These are phyloP conservation scores for Zymoseptoria pseudotritici DNA, from an alignment of 2,329 filamentous ascomycete species.

Conservation along the genomic window DNA sequence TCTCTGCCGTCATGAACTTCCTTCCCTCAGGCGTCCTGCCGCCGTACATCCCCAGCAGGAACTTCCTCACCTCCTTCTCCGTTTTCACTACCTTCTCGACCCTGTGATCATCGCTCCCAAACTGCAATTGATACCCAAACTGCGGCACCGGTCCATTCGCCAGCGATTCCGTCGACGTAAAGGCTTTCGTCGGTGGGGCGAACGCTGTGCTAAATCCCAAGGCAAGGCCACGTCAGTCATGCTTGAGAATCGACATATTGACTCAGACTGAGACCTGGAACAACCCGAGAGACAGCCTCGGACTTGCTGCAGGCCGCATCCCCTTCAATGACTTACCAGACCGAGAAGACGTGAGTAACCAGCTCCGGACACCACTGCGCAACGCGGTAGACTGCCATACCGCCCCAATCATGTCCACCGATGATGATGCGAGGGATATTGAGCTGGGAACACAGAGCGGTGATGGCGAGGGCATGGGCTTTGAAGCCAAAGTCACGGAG, in stretches of 20 bases:
- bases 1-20: conserved; percentile 49
- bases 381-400: conserved; percentile 65
- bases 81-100: conserved; percentile 49
- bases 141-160: conserved; percentile 54
- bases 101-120: conserved; percentile 39
- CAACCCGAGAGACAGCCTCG: no score
- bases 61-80: conserved; percentile 56
- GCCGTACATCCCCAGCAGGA: conserved; percentile 66
- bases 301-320: conserved; percentile 25
- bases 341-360: conserved; percentile 65
- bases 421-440: conserved; percentile 59
- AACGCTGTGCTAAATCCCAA: conserved; percentile 54
- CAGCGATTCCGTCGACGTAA: conserved; percentile 51
- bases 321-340: conserved; percentile 39
- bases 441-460: conserved; percentile 57
- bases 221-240: no score
- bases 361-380: conserved; percentile 67
- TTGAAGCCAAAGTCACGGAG: conserved; percentile 62
- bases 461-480: conserved; percentile 66
- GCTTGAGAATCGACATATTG: no score
- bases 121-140: conserved; percentile 78
- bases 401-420: conserved; percentile 91
- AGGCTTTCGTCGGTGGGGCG: conserved; percentile 45
- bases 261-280: no score
- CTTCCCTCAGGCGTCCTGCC: conserved; percentile 52